Base-by-base conservation (phyloP, 371 early-diverging fungal species). In the Haplosporangium sp. region DNA sequence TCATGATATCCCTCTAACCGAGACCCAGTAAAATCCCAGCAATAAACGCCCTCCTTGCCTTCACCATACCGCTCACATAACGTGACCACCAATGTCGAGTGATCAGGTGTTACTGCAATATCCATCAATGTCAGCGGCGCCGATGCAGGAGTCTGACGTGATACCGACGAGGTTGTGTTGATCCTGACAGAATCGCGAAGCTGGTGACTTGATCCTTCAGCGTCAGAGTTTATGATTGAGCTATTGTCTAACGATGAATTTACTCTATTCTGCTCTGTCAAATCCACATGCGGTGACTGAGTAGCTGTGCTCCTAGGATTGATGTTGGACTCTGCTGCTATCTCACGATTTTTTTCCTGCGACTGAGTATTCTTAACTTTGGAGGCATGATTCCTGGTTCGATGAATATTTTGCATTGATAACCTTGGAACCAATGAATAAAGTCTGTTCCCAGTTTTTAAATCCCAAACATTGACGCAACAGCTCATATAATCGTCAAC, bases 391-490 rank as follows among this genome's bases (percentile, higher is more conserved):
- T 52, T 61, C 34, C 38, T 37, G 19, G 65, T 38, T 37, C 60
- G 65, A 9, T 69, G 70, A 4, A 48, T 11, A 15, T 61, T 47
- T 7, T 67, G 68, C 34, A 48, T 60, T 8, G 76, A 65, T 20
- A 72, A 40, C 13, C 66, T 52, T 19, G 86, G 87, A 1, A 86
- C 73, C 5, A 90, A 72, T 17, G 86, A 84, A 59, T 87, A 88
- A 0, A 72, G 77, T 17, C 86, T 66, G 19, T 86, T 72, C 2
- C 88, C 88, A 0, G 86, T 88, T n/a, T 85, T 84, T 34, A 90
- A 56, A 57, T 87, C 84, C 88, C 89, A 90, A 11, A 90, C 88
- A 74, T 90, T 85, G 5, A 90, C 83, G 65, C 89, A 90, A 7
- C 85, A 81, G 57, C 81, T 78, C 37, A 74, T 70, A 6, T 67